A percentile compares a stretch with the other conserved stretches of the same genome.
These are phyloP conservation scores for Lachnellula cervina DNA, from an alignment of 2,329 filamentous ascomycete species.

Conservation along the genomic window DNA sequence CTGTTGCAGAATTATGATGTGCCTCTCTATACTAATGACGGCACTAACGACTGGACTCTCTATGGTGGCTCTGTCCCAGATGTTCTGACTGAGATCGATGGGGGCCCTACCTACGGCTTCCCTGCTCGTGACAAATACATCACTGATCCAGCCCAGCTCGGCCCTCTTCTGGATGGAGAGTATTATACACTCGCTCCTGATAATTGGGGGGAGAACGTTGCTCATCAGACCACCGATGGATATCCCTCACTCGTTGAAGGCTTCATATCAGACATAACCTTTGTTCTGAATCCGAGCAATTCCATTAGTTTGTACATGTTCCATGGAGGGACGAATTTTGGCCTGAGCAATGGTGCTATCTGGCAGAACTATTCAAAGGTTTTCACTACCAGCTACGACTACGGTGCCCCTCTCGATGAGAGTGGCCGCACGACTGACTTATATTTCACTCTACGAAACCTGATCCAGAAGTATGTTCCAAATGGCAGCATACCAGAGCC, in stretches of 20 bases:
- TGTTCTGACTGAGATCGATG: slow-evolving; percentile 44
- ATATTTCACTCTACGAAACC: slow-evolving; percentile 38
- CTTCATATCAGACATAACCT: slow-evolving; percentile 34
- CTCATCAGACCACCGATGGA: slow-evolving; percentile 34
- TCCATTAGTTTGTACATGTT: slow-evolving; percentile 50
- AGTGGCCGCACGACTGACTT: slow-evolving; percentile 42
- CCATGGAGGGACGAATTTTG: slow-evolving; percentile 49
- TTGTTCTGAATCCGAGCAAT: slow-evolving; percentile 35
- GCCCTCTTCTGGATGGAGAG: slow-evolving; percentile 44
- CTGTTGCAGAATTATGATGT: slow-evolving; percentile 39
- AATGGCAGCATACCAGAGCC: slow-evolving; percentile 34
- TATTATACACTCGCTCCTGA: slow-evolving; percentile 44
- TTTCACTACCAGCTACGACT: slow-evolving; percentile 47
- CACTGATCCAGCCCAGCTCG: slow-evolving; percentile 38
- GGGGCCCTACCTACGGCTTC: slow-evolving; percentile 38
- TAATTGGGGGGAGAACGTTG: slow-evolving; percentile 38
- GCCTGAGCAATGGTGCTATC: slow-evolving; percentile 42
- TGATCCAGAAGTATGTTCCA: slow-evolving; percentile 35
- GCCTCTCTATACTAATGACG: slow-evolving; percentile 47
- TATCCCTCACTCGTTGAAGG: slow-evolving; percentile 21
- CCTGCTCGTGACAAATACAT: slow-evolving; percentile 39
- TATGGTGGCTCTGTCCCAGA: slow-evolving; percentile 40
- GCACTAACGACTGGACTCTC: slow-evolving; percentile 39
- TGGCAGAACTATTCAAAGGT: slow-evolving; percentile 37
- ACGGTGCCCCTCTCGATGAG: slow-evolving; percentile 46